Evolutionary conservation across 1,139 yeast genomes (phyloP), one percentile per base, ranked within the genome.

Genomic region (Saccharomyces hybrid): DNA sequence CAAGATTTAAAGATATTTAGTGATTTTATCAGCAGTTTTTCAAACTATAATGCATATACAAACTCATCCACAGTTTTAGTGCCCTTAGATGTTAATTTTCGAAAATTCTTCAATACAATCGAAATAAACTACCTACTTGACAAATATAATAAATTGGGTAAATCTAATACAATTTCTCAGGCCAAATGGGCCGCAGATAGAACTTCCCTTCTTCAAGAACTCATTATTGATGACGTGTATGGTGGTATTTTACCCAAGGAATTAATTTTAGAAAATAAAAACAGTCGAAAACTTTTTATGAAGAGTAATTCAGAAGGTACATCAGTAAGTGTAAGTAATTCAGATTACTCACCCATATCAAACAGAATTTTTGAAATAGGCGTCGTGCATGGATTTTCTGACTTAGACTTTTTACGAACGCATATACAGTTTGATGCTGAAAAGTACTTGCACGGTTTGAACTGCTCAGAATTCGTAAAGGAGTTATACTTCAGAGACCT

Each of bases 391-490:
- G 65, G 81, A 3, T 83, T 85, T 61, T 67, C 73, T 26, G 61
- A 71, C 23, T 48, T 71, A 14, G 54, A 70, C 25, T 71, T 80
- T 55, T 69, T 81, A 47, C 56, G 67, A 0, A 61, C 70, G 1
- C 60, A 74, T 11, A 65, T 76, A 6, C 69, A 71, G 0, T 81
- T 88, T 71, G 82, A 83, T n/a, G 86, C 91, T 0, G 77, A 85
- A 59, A 89, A 85, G 65, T 82, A 87, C 52, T 72, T 91, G 7
- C 77, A 80, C 61, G 96, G 96, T 0, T 70, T 90, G 55, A 83
- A 82, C 56, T 84, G 82, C 51, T 76, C 84, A 1, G 76, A 76
- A 31, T 84, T 88, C 67, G 95, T 87, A 2, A 77, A 79, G 25
- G 96, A 89, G 64, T 64, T 89, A 25, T 73, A 80, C 51, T 81